These are phyloP conservation scores for Diddensiella caesifluorescens DNA, from an alignment of 805 yeast genomes.

Conservation along the genomic window DNA sequence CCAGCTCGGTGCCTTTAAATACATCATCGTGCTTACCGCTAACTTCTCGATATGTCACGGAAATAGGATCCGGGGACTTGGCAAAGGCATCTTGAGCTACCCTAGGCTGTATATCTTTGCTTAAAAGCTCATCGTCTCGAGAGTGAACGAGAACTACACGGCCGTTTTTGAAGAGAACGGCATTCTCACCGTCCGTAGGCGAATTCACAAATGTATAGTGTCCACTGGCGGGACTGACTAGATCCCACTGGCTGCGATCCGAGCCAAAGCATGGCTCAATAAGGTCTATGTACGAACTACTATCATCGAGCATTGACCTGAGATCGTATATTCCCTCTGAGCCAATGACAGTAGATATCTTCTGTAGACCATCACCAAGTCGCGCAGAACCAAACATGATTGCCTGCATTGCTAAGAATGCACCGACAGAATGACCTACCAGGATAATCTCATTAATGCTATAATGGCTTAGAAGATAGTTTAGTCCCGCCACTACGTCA, in stretches of 20 bases:
- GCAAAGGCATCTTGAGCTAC: conserved; percentile 12
- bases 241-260: conserved; percentile 26
- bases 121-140: conserved; percentile 58
- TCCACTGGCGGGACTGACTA: conserved; percentile 21
- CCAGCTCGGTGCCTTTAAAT: conserved; percentile 40
- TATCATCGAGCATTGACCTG: conserved; percentile 47
- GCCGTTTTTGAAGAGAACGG: conserved; percentile 9
- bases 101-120: conserved; percentile 21
- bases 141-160: conserved; percentile 52
- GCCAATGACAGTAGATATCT: conserved; percentile 16
- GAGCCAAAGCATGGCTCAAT: conserved; percentile 53
- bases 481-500: conserved; percentile 49
- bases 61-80: conserved; percentile 32
- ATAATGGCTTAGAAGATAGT: conserved; percentile 21
- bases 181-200: not conserved
- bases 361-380: not conserved
- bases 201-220: not conserved
- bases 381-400: conserved; percentile 4
- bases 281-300: conserved; percentile 53
- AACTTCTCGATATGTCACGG: conserved; percentile 14
- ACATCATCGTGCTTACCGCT: conserved; percentile 64
- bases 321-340: conserved; percentile 71
- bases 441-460: conserved; percentile 32
- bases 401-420: conserved; percentile 57
- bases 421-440: conserved; percentile 81